Evolutionary conservation across 345 rosid genomes (phyloP), one percentile per base, ranked within the genome.

Genomic region (Salix caprea): DNA sequence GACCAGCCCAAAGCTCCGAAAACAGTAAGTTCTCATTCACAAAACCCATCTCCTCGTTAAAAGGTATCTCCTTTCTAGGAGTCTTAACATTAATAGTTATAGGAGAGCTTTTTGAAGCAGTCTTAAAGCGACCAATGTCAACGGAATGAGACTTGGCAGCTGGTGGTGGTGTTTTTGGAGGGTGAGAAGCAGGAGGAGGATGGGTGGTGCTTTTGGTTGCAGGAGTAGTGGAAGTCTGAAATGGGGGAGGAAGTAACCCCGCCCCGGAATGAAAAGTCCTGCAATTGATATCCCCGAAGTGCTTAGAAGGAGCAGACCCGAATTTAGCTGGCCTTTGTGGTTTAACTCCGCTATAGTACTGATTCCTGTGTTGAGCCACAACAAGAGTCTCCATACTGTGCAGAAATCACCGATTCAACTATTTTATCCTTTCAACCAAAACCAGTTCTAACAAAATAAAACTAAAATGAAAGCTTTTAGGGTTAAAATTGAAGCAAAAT

Each of bases 1-100:
- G 99, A 19, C 99, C 99, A 4, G 98, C 99, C 99, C 99, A 96
- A 19, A 86, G 85, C 84, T 96, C 98, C 69, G 95, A 88, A 77
- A 76, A 91, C 5, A 84, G 82, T 52, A 89, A 56, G 65, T 77
- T 74, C 67, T 52, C 80, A 50, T 40, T 77, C 62, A 74, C 80
- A 24, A 36, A 32, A 34, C 64, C 56, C 19, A 70, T 30, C 67
- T 80, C 91, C 30, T 84, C 88, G 69, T 18, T 65, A 69, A 79
- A 78, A 81, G 80, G 9, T 12, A 73, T 82, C 54, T 42, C 84
- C 65, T 62, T 82, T 71, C 67, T 71, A 24, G 79, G 71, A 19
- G 48, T 23, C 62, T 71, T 87, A 26, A 69, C 73, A 79, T 70
- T 72, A 23, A 92, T 91, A 16, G 93, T 77, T 68, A 93, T 87